These are phyloP conservation scores for Apium graveolens DNA, from an alignment of 129 eudicot species.

Conservation along the genomic window DNA sequence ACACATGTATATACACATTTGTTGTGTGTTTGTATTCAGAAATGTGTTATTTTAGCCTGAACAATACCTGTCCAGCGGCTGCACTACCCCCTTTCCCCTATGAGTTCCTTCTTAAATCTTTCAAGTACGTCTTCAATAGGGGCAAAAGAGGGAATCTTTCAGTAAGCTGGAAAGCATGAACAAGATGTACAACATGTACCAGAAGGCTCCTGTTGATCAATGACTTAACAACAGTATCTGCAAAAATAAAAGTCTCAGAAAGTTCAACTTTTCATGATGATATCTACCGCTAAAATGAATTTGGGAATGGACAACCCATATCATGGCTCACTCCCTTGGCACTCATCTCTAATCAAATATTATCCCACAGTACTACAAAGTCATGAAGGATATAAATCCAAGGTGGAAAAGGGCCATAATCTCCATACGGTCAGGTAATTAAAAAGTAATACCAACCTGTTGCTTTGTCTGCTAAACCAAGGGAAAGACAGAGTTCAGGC, in stretches of 20 bases:
- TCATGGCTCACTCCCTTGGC: not conserved
- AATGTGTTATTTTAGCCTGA: not conserved
- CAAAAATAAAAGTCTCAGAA: slow-evolving; percentile 2
- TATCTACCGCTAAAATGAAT: not conserved
- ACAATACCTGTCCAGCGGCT: slow-evolving; percentile 21
- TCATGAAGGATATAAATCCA: slow-evolving; percentile 7
- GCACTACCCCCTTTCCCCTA: slow-evolving; percentile 37
- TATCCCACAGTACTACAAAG: not conserved
- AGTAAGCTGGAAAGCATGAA: slow-evolving; percentile 42
- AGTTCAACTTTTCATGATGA: not conserved
- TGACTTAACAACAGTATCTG: slow-evolving; percentile 40
- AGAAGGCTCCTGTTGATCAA: slow-evolving; percentile 30
- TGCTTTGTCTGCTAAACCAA: slow-evolving; percentile 49
- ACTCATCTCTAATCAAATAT: not conserved
- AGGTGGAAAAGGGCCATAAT: slow-evolving; percentile 16
- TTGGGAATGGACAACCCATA: not conserved
- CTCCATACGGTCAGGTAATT: slow-evolving; percentile 24
- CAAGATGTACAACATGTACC: slow-evolving; percentile 43
- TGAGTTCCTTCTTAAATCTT: slow-evolving; percentile 43
- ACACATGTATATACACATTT: not conserved
- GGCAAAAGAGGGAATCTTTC: slow-evolving; percentile 38
- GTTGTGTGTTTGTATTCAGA: too few relatives aligned
- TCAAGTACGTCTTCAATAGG: slow-evolving; percentile 39
- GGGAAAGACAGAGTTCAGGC: slow-evolving; percentile 57
- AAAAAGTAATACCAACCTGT: slow-evolving; percentile 57